Evolutionary conservation across 2,329 filamentous ascomycete species (phyloP).

Genomic region (Akanthomyces dipterigenus): DNA sequence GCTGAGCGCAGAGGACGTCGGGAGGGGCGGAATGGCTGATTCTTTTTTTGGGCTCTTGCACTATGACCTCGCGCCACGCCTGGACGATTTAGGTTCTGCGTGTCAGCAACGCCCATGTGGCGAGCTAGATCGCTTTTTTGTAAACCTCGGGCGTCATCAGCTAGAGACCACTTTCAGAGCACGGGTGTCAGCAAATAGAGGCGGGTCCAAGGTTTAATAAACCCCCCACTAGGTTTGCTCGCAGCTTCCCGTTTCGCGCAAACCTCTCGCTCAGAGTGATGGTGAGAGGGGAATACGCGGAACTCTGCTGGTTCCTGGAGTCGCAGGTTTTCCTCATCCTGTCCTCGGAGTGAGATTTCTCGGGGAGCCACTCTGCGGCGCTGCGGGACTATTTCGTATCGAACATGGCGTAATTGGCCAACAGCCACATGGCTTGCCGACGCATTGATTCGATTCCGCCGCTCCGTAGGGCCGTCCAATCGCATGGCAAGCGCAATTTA

Average conservation of each 20-base stretch:
- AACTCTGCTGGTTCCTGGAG: neutral
- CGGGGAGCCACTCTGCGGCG: neutral
- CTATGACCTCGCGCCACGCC: neutral
- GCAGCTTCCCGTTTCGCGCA: neutral
- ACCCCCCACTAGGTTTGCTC: neutral
- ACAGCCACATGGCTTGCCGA: neutral
- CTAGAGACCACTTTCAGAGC: no score
- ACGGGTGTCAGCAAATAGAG: conserved; percentile 6
- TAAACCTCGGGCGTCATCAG: no score
- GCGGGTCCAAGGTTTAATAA: no score
- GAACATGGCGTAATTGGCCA: neutral
- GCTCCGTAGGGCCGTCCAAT: conserved; percentile 2
- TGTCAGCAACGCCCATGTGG: neutral
- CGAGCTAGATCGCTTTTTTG: neutral
- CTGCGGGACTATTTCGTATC: neutral
- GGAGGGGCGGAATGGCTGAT: no score
- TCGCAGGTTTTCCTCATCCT: neutral
- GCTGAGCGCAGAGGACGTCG: no score
- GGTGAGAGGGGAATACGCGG: neutral
- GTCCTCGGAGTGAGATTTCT: neutral
- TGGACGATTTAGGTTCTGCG: neutral
- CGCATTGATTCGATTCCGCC: neutral
- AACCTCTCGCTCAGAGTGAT: neutral
- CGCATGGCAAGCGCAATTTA: neutral
- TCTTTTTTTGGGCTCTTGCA: neutral